phyloP scores from a whole-genome alignment of 2,329 filamentous ascomycete species.

The Colletotrichum sp. region DNA sequence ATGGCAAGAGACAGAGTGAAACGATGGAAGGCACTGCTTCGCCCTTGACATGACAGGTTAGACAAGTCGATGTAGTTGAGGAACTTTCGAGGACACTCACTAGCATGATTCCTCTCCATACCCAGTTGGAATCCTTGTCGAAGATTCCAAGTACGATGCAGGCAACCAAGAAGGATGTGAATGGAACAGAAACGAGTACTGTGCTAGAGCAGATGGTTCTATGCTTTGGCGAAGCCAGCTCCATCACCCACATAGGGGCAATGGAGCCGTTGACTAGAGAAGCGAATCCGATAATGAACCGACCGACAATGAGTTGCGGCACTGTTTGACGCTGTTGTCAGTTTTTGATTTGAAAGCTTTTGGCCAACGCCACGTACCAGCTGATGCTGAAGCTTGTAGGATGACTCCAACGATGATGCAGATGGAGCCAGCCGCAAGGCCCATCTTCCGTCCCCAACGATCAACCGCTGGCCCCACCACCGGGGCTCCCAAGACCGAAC shows the following conservation, averaged over 20 bases:
- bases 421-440: not conserved
- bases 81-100: not conserved
- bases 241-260: not conserved
- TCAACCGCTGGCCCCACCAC: not conserved
- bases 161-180: not conserved
- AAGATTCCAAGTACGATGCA: not conserved
- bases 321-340: not conserved
- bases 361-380: not conserved
- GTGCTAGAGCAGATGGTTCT: not conserved
- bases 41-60: not conserved
- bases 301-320: not conserved
- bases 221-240: not conserved
- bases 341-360: not conserved
- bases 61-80: not conserved
- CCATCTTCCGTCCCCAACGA: not conserved
- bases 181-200: not conserved
- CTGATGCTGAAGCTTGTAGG: not conserved
- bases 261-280: not conserved
- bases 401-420: not conserved
- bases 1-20: not conserved
- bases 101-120: not conserved
- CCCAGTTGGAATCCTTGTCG: not conserved
- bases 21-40: not conserved
- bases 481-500: not conserved
- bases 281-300: not conserved